Evolutionary conservation across 2,329 filamentous ascomycete species (phyloP), one percentile per base, ranked within the genome.

Genomic region (Fusarium sp.): DNA sequence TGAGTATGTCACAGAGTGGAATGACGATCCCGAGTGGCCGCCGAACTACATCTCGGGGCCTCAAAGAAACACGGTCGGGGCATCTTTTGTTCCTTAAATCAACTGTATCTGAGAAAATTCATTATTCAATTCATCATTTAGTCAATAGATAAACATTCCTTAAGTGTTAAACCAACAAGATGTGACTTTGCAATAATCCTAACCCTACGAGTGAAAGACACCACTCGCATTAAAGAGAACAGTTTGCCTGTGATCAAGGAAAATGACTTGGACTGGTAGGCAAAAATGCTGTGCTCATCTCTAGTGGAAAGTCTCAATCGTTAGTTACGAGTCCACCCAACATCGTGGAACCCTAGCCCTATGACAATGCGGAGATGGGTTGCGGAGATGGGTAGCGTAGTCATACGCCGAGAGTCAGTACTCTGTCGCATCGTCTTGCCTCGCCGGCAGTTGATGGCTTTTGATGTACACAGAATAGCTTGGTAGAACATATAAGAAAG

Each of bases 41-140:
- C 67, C 63, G 20, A 64, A 41, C 9, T 39, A 64, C 3, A 58
- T 68, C 20, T 41, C 22, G 2, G 60, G 65, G 1, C 65, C 65
- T 8, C 60, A 68, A 41, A 66, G 35, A 4, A 61, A 41, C n/a
- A 52, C 33, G 11, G 33, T 62, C 7, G 16, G 31, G 11, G 18
- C 33, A 1, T 54, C 33, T 3, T 66, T 66, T 27, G 56, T 66
- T 7, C 57, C 64, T 14, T 65, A 24, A 65, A 11, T 13, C 9
- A 20, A 13, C 14, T 9, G 10, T 13, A 31, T 11, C 18, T 18
- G 11, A 27, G 24, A n/a, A 5, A n/a, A n/a, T 2, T 41, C 5
- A n/a, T 5, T 41, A 2, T 5, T 2, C 2, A 41, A n/a, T n/a
- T n/a, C n/a, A n/a, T n/a, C n/a, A 22, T 43, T 43, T 14, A 1